Evolutionary conservation across 805 yeast genomes (phyloP).

Genomic region (Starmera amethionina): DNA sequence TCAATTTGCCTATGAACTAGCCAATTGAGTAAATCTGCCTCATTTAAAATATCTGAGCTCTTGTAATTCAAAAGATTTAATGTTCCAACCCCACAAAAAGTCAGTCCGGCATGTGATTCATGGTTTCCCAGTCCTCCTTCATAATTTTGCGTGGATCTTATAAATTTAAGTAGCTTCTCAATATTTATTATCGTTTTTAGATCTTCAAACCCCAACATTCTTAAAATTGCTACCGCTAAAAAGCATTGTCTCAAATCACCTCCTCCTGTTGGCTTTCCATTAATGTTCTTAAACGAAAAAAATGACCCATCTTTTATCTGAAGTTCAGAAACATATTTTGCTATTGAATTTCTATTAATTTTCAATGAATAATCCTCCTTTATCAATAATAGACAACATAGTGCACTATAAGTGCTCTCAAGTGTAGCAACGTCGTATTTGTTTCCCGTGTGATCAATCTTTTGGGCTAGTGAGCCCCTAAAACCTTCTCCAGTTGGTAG

Average conservation of each 20-base stretch:
- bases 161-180: slow-evolving; percentile 26
- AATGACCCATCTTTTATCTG: slow-evolving; percentile 58
- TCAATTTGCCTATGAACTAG: slow-evolving; percentile 54
- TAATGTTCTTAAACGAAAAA: slow-evolving; percentile 27
- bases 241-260: slow-evolving; percentile 66
- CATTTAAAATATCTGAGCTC: slow-evolving; percentile 14
- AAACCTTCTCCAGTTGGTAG: slow-evolving; percentile 38
- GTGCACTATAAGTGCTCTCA: slow-evolving; percentile 70
- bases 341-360: slow-evolving; percentile 32
- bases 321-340: slow-evolving; percentile 46
- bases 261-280: slow-evolving; percentile 40
- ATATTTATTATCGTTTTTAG: slow-evolving; percentile 32
- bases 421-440: slow-evolving; percentile 53
- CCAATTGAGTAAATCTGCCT: slow-evolving; percentile 43
- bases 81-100: slow-evolving; percentile 73
- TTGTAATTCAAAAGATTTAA: slow-evolving; percentile 31
- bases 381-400: slow-evolving; percentile 45
- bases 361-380: slow-evolving; percentile 29
- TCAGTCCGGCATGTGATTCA: slow-evolving; percentile 83
- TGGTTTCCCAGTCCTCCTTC: slow-evolving; percentile 68
- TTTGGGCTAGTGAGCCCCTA: slow-evolving; percentile 45
- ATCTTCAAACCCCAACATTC: slow-evolving; percentile 28
- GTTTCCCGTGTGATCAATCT: slow-evolving; percentile 8
- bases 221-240: slow-evolving; percentile 57
- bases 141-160: slow-evolving; percentile 26